A percentile compares a stretch with the other conserved stretches of the same genome.
Evolutionary conservation across 208 protist species (phyloP).

Genomic region (Wallacemonas sp.): DNA sequence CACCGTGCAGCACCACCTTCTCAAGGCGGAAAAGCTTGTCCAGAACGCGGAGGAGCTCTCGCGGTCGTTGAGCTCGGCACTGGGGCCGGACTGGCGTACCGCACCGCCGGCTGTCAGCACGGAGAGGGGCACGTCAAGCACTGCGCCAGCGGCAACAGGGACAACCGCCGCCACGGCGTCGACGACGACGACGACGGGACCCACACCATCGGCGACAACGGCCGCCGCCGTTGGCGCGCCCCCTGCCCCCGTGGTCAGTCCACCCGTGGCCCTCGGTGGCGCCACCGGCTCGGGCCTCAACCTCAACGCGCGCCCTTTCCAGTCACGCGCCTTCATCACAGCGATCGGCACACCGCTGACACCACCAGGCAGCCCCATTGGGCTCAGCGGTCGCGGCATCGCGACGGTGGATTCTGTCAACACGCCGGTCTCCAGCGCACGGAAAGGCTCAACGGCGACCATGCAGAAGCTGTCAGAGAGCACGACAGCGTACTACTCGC

Average conservation of each 20-base stretch:
- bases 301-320: constrained; percentile 25
- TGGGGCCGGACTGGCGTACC: constrained; percentile 41
- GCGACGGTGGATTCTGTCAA: background rate
- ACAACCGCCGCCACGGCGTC: background rate
- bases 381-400: background rate
- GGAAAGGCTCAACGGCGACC: background rate
- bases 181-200: background rate
- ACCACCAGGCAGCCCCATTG: background rate
- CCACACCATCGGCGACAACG: background rate
- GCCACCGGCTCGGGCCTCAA: constrained; percentile 18
- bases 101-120: background rate
- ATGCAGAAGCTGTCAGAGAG: constrained; percentile 31
- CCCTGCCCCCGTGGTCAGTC: background rate
- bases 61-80: constrained; percentile 21
- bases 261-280: background rate
- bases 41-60: constrained; percentile 51
- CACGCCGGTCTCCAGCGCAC: constrained; percentile 4
- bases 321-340: constrained; percentile 15
- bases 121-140: no score
- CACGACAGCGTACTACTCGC: constrained; percentile 30
- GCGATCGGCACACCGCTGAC: background rate
- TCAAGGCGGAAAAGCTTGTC: constrained; percentile 22
- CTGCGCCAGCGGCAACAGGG: background rate
- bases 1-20: constrained; percentile 33
- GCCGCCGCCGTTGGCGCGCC: background rate